phyloP scores from a whole-genome alignment of 352 stramenopile species.

The Sclerospora graminicola region DNA sequence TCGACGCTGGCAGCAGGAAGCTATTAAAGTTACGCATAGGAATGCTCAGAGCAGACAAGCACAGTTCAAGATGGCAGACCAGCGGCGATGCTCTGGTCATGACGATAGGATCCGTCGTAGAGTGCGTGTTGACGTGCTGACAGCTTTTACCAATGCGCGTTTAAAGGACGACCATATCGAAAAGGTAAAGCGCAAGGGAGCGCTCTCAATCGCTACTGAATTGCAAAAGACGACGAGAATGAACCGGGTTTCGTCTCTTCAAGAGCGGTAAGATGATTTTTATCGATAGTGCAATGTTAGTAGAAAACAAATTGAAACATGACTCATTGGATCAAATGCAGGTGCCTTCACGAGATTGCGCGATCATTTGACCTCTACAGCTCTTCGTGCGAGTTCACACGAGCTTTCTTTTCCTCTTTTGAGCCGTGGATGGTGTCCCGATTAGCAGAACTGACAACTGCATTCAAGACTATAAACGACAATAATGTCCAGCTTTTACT shows the following conservation, averaged over 20 bases:
- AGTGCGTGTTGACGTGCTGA: slow-evolving; percentile 57
- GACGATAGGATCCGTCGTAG: slow-evolving; percentile 42
- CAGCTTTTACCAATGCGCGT: slow-evolving; percentile 56
- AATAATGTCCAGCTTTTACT: slow-evolving; percentile 53
- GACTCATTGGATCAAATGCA: slow-evolving; percentile 7
- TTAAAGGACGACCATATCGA: slow-evolving; percentile 72
- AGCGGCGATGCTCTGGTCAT: slow-evolving; percentile 29
- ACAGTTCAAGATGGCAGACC: slow-evolving; percentile 25
- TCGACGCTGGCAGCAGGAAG: slow-evolving; percentile 49
- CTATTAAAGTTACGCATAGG: slow-evolving; percentile 33
- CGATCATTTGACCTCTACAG: slow-evolving; percentile 66
- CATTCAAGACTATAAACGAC: slow-evolving; percentile 65
- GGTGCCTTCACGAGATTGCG: slow-evolving; percentile 64
- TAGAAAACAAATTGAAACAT: neutral
- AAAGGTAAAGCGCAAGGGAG: slow-evolving; percentile 48
- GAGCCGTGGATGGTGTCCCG: slow-evolving; percentile 73
- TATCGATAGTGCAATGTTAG: neutral
- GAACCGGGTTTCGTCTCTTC: slow-evolving; percentile 32
- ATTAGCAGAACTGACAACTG: slow-evolving; percentile 45
- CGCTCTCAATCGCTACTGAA: slow-evolving; percentile 47
- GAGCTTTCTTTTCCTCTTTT: slow-evolving; percentile 49
- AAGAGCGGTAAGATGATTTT: slow-evolving; percentile 32
- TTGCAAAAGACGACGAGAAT: slow-evolving; percentile 34
- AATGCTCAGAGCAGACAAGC: slow-evolving; percentile 41
- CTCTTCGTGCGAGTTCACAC: slow-evolving; percentile 44